Evolutionary conservation across 257 asterid genomes (phyloP).

Genomic region (Prunella vulgaris): DNA sequence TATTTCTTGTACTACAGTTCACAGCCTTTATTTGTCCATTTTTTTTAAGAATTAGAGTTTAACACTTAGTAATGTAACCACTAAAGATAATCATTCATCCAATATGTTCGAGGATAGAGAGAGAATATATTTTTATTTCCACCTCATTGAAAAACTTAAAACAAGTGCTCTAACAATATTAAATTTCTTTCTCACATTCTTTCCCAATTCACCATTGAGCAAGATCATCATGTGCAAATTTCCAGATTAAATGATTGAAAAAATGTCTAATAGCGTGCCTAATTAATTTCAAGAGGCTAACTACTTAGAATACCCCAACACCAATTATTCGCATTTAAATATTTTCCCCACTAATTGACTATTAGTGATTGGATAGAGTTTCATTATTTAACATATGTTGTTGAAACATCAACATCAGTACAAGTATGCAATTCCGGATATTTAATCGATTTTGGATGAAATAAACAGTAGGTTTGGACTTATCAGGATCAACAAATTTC

Average conservation of each 20-base stretch:
- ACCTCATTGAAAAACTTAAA: no score
- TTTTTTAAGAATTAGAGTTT: no score
- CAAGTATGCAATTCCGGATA: neutral
- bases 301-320: neutral
- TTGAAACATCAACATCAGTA: conserved; percentile 7
- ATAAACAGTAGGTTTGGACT: conserved; percentile 12
- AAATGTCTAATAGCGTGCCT: neutral
- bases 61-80: no score
- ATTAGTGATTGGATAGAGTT: neutral
- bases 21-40: no score
- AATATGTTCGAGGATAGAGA: no score
- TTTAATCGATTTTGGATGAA: conserved; percentile 9
- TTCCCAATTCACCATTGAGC: neutral
- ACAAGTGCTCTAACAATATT: no score
- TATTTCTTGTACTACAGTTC: no score
- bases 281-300: neutral
- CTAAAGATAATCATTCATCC: no score
- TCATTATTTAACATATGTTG: neutral
- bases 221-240: neutral
- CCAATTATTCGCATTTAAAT: neutral
- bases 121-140: no score
- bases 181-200: neutral
- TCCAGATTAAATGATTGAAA: neutral
- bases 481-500: conserved; percentile 3
- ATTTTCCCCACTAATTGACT: conserved; percentile 9